phyloP scores from a whole-genome alignment of 2,329 filamentous ascomycete genomes.

The Rhynchosporium agropyri region DNA sequence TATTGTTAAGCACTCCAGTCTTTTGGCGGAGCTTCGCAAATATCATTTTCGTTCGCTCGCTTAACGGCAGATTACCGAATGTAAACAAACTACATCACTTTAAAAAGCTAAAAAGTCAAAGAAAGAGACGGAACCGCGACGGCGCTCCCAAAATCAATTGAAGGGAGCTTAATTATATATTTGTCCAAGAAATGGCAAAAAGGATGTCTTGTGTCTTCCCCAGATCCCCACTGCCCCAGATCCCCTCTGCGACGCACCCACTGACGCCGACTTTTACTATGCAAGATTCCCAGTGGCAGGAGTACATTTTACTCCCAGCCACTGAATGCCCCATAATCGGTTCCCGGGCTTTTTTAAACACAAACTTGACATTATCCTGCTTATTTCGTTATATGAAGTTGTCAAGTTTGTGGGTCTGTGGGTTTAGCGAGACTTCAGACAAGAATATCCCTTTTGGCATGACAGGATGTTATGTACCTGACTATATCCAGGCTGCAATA shows the following conservation, averaged over 20 bases:
- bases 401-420: background rate
- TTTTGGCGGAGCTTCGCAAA: no score
- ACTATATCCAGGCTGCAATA: no score
- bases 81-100: background rate
- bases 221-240: constrained; percentile 1
- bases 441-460: background rate
- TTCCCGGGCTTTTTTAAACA: background rate
- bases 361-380: background rate
- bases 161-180: background rate
- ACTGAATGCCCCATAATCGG: background rate
- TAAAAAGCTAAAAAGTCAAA: background rate
- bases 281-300: background rate
- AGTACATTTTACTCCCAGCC: background rate
- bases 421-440: background rate
- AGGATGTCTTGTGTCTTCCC: background rate
- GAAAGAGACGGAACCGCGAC: background rate
- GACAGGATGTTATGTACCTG: background rate
- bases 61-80: background rate
- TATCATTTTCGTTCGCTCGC: background rate
- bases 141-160: background rate
- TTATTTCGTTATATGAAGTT: background rate
- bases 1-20: no score
- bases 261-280: background rate
- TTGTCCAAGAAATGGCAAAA: background rate
- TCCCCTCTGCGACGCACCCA: background rate